Conservation (phyloP, 2,329 filamentous ascomycete species). For the Fusarium transvaalense region DNA sequence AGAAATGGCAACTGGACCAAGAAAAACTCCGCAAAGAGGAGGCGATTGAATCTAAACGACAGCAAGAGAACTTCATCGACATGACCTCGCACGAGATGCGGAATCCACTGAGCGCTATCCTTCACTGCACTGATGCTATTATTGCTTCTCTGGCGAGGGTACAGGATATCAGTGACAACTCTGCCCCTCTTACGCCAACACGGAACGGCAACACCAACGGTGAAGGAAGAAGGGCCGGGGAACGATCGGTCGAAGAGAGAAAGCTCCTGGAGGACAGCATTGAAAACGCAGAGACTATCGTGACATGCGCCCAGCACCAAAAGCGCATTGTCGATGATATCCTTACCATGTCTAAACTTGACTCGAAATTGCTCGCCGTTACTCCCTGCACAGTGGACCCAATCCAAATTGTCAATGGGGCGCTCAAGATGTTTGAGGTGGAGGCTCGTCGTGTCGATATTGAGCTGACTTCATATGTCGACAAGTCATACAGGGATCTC, state of each 20-base stretch:
- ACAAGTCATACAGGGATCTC: slow-evolving; percentile 69
- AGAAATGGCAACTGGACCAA: slow-evolving; percentile 64
- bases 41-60: slow-evolving; percentile 70
- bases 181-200: slow-evolving; percentile 45
- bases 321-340: slow-evolving; percentile 84
- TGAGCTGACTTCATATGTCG: slow-evolving; percentile 72
- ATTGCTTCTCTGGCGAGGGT: slow-evolving; percentile 62
- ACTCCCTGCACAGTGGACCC: slow-evolving; percentile 78
- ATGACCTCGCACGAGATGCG: slow-evolving; percentile 80
- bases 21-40: slow-evolving; percentile 65
- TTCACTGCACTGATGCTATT: slow-evolving; percentile 81
- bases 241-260: slow-evolving; percentile 53
- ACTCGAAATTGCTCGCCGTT: slow-evolving; percentile 79
- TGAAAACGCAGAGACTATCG: slow-evolving; percentile 82
- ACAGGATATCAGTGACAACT: slow-evolving; percentile 54
- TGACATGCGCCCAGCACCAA: slow-evolving; percentile 82
- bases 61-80: slow-evolving; percentile 86
- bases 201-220: slow-evolving; percentile 20
- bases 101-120: slow-evolving; percentile 78
- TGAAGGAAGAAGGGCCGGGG: slow-evolving; percentile 12
- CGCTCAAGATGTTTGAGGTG: slow-evolving; percentile 82
- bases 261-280: slow-evolving; percentile 70
- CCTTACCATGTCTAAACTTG: slow-evolving; percentile 79
- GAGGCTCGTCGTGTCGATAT: slow-evolving; percentile 79
- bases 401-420: slow-evolving; percentile 72